These are phyloP conservation scores for Hyaloscypha variabilis DNA, from an alignment of 495 filamentous ascomycete genomes.

Conservation along the genomic window DNA sequence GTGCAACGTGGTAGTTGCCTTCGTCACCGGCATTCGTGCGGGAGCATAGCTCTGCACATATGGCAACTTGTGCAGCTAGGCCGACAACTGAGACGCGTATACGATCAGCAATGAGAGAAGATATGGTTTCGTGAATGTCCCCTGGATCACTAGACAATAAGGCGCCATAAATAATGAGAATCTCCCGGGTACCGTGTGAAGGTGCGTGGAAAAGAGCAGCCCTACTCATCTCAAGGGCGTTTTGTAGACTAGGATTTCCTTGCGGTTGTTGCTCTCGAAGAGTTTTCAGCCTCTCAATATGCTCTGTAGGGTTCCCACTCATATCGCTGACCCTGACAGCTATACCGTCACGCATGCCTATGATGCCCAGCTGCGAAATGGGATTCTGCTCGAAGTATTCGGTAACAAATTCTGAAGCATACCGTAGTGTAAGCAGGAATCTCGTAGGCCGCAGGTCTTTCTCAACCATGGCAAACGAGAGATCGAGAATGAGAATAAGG, in stretches of 20 bases:
- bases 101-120: constrained; percentile 70
- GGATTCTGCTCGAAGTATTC: constrained; percentile 99
- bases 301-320: constrained; percentile 87
- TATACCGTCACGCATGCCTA: constrained; percentile 90
- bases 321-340: constrained; percentile 85
- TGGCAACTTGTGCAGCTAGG: constrained; percentile 85
- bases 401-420: constrained; percentile 83
- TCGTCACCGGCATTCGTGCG: constrained; percentile 83
- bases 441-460: constrained; percentile 91
- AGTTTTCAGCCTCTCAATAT: constrained; percentile 74
- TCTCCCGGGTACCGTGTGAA: constrained; percentile 88
- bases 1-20: constrained; percentile 75
- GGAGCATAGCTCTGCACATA: constrained; percentile 85
- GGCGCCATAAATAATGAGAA: constrained; percentile 90
- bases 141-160: constrained; percentile 88
- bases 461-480: constrained; percentile 90
- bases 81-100: constrained; percentile 89
- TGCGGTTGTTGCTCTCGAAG: constrained; percentile 78
- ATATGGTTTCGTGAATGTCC: constrained; percentile 92
- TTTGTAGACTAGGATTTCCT: constrained; percentile 89
- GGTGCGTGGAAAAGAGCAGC: constrained; percentile 89
- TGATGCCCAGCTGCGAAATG: constrained; percentile 90
- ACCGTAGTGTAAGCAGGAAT: constrained; percentile 79
- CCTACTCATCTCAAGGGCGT: constrained; percentile 92
- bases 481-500: constrained; percentile 87